These are phyloP conservation scores for Emmonsiellopsis sp. DNA, from an alignment of 2,329 filamentous ascomycete genomes.

Conservation along the genomic window DNA sequence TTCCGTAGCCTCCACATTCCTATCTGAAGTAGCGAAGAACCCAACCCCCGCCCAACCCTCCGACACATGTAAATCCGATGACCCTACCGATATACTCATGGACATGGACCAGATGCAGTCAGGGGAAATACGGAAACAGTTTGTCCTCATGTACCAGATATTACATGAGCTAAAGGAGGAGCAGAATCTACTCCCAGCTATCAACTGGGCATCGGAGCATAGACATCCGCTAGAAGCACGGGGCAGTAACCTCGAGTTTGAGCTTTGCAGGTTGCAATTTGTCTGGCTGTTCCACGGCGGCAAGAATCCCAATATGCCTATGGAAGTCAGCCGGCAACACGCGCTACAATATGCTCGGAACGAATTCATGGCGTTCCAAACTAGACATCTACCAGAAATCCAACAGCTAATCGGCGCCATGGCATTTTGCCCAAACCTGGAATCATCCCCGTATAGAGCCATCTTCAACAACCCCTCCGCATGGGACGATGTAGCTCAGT, in stretches of 20 bases:
- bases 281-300: slow-evolving; percentile 75
- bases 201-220: slow-evolving; percentile 72
- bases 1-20: slow-evolving; percentile 73
- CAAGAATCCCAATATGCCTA: slow-evolving; percentile 5
- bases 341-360: slow-evolving; percentile 68
- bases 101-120: slow-evolving; percentile 53
- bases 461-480: slow-evolving; percentile 66
- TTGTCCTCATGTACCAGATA: slow-evolving; percentile 84
- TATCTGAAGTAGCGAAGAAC: slow-evolving; percentile 55
- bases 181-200: slow-evolving; percentile 70
- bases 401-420: slow-evolving; percentile 73
- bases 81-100: slow-evolving; percentile 34
- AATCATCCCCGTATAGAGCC: slow-evolving; percentile 64
- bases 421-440: slow-evolving; percentile 66
- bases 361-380: slow-evolving; percentile 66
- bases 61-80: slow-evolving; percentile 21
- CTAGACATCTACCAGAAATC: slow-evolving; percentile 68
- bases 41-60: slow-evolving; percentile 28
- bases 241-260: slow-evolving; percentile 90
- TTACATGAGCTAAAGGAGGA: slow-evolving; percentile 63
- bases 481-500: slow-evolving; percentile 75
- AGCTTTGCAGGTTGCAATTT: slow-evolving; percentile 81
- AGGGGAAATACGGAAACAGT: slow-evolving; percentile 64
- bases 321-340: slow-evolving; percentile 23
- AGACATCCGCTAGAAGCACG: slow-evolving; percentile 62